Conservation (phyloP, 495 filamentous ascomycete genomes). For the Rostrohypoxylon terebratum region DNA sequence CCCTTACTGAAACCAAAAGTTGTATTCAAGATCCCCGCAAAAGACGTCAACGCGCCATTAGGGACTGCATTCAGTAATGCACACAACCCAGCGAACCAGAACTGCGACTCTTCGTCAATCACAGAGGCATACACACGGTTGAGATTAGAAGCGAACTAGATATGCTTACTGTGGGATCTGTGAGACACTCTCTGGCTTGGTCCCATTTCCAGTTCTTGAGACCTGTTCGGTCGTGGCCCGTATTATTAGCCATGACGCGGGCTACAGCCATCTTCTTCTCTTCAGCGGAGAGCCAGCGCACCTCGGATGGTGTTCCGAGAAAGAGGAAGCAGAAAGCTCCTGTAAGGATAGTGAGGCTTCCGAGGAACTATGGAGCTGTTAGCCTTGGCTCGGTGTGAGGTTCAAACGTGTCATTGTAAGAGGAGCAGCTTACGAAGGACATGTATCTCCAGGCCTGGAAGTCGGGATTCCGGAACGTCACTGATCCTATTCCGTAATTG, state of each 20-base stretch:
- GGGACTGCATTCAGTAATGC: conserved; percentile 60
- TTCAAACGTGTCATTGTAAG: too few relatives aligned
- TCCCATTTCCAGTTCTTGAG: conserved; percentile 47
- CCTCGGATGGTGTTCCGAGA: conserved; percentile 50
- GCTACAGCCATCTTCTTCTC: conserved; percentile 51
- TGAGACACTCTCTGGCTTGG: conserved; percentile 46
- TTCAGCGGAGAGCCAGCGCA: conserved; percentile 47
- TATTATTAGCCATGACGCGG: conserved; percentile 47
- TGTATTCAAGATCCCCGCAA: conserved; percentile 57
- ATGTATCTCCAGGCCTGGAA: conserved; percentile 43
- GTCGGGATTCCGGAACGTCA: conserved; percentile 34
- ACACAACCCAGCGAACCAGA: conserved; percentile 56
- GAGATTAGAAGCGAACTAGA: neutral
- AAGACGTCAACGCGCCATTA: conserved; percentile 61
- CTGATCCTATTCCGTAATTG: conserved; percentile 48
- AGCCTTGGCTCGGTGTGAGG: neutral
- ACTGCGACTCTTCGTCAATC: conserved; percentile 28
- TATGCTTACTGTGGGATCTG: conserved; percentile 39
- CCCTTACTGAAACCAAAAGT: conserved; percentile 56
- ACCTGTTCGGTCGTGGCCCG: conserved; percentile 40
- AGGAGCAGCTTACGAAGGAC: conserved; percentile 38
- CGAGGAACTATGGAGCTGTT: conserved; percentile 48
- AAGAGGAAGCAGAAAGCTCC: conserved; percentile 47
- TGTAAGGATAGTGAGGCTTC: conserved; percentile 43
- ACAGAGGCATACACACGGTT: neutral